Evolutionary conservation across 306 rosid species (phyloP), one percentile per base, ranked within the genome.

Genomic region (Carpinus fangiana): DNA sequence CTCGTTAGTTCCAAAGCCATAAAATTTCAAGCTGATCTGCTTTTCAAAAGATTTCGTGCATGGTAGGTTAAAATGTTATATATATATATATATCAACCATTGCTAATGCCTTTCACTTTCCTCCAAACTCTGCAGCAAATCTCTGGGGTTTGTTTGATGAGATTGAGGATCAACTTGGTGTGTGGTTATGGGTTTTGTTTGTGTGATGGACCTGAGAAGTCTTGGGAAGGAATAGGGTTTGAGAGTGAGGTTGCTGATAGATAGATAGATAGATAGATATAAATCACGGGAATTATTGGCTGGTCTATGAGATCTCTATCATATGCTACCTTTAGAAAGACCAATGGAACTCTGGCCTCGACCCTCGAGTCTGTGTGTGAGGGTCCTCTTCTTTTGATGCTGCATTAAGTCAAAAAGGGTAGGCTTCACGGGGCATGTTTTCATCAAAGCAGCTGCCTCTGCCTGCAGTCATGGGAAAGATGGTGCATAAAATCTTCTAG

Each of bases 401-500:
- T 50, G 2, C 21, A 70, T 81, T 26, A 74, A 81, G 88, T 81
- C 80, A 81, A 77, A 84, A 81, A 74, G 85, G 1, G 9, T 20
- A 61, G 78, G 73, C 46, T 71, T 84, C 88, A 84, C 88, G 76
- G 76, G 76, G 81, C 73, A 20, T 70, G 31, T 47, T 67, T 72
- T 14, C 54, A 79, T 61, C 43, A 57, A 28, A 43, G 55, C 18
- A 43, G 47, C 53, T 26, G 47, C 36, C 28, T n/a, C 53, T 26
- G 47, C 36, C 28, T n/a, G 45, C 45, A 41, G 17, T 50, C 71
- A 65, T 52, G 74, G 41, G 28, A 16, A 16, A 38, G 12, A 43
- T 38, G 21, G 20, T 64, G 36, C 47, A 4, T 46, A 34, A 8
- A 64, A 16, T 64, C 70, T 16, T 45, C 70, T 36, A 16, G 3